Percentiles rank a stretch among this genome's conserved stretches.
phyloP scores from a whole-genome alignment of 1,284 basidiomycete species.

The Fomitiporia mediterranea region DNA sequence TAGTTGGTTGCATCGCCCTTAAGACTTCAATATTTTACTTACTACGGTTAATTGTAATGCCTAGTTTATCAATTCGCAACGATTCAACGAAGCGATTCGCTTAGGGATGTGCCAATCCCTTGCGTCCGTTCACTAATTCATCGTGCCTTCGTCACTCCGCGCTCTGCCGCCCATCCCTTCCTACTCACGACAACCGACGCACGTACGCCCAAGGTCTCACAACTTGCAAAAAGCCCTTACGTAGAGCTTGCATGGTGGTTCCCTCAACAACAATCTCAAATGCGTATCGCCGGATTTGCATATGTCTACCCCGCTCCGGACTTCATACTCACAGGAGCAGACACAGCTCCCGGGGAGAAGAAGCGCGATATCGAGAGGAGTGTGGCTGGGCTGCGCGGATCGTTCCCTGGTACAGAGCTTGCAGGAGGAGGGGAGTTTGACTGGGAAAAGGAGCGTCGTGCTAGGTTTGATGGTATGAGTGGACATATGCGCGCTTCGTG shows the following conservation, averaged over 20 bases:
- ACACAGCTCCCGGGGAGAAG: constrained; percentile 20
- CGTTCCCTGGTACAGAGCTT: constrained; percentile 35
- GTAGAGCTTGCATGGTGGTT: constrained; percentile 62
- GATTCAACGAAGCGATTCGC: constrained; percentile 33
- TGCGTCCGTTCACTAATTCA: constrained; percentile 59
- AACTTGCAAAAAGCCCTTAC: constrained; percentile 40
- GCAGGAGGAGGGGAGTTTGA: constrained; percentile 42
- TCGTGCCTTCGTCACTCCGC: constrained; percentile 47
- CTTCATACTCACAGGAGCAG: constrained; percentile 27
- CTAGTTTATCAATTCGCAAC: constrained; percentile 63
- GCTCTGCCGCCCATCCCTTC: constrained; percentile 44
- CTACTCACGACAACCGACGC: constrained; percentile 54
- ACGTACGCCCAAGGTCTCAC: constrained; percentile 53
- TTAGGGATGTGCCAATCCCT: constrained; percentile 31
- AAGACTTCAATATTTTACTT: no score
- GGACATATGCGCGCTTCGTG: constrained; percentile 59
- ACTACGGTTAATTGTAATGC: no score
- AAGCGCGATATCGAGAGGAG: constrained; percentile 22
- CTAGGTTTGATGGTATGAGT: constrained; percentile 50
- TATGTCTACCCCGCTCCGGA: constrained; percentile 41
- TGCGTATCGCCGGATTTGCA: constrained; percentile 48
- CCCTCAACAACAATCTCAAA: constrained; percentile 50
- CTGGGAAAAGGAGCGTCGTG: constrained; percentile 56
- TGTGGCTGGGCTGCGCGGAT: not conserved
- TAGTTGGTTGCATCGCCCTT: constrained; percentile 1